Evolutionary conservation across 2,329 filamentous ascomycete species (phyloP), one percentile per base, ranked within the genome.

Genomic region (Metarhizium album): DNA sequence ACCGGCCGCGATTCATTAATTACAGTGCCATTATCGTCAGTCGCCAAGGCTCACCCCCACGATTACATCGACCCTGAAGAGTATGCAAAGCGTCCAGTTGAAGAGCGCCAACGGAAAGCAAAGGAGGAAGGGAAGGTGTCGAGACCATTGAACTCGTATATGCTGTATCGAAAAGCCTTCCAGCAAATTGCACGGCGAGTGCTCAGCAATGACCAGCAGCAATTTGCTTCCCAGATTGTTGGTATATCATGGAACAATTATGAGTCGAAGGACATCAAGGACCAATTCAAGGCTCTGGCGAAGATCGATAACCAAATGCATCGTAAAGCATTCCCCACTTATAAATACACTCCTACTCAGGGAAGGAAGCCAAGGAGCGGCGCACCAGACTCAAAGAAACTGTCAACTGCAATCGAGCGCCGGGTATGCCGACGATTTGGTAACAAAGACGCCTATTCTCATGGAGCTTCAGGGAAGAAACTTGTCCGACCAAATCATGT

Each of bases 91-190:
- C 50, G 52, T 23, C 46, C 52, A 4, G 22, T 50, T 24, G 50
- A 52, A 24, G 47, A 50, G 46, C 50, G 52, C 16, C 45, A 35
- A 46, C 29, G 43, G n/a, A 54, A 50, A 49, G 35, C 47, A 2
- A 18, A 24, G 7, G 35, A 52, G 18, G 48, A 52, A 24, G 76
- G 78, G 2, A 76, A 75, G 54, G 70, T 91, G 35, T 76, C 76
- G 3, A 79, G 93, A 29, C 90, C 93, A 2, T 95, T 96, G 85
- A 98, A 98, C 67, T 91, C 88, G 1, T 98, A 97, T 72, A 95
- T 98, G 86, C 74, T 98, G 47, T 98, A 98, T 67, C 85, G 93
- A 42, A 95, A 93, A 57, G 88, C 89, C 6, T 96, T 88, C 63
- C 87, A 94, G 53, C 87, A 93, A 54, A 78, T 90, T 31, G 88